Evolutionary conservation across 352 stramenopile species (phyloP).

Genomic region (Phytopythium delawarense): DNA sequence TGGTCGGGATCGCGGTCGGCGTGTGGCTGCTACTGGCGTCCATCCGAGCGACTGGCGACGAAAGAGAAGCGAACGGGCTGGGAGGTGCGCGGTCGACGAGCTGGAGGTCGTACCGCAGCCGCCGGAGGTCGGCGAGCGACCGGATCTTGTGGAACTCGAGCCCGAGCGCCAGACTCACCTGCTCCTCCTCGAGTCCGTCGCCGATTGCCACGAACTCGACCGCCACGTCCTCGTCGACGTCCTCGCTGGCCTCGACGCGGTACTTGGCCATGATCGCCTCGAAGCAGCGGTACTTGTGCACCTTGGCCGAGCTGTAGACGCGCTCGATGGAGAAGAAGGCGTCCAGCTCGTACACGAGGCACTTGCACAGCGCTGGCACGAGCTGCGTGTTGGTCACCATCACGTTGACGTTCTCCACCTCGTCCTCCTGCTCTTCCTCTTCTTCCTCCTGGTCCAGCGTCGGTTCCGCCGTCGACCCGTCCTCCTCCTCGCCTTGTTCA

Average conservation of each 20-base stretch:
- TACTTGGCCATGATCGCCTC: constrained; percentile 68
- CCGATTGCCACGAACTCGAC: constrained; percentile 76
- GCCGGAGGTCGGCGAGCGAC: constrained; percentile 55
- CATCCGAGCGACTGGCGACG: neutral
- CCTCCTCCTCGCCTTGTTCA: neutral
- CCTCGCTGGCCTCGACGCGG: neutral
- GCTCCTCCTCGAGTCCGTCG: constrained; percentile 74
- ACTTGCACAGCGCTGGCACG: constrained; percentile 78
- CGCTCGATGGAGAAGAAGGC: constrained; percentile 68
- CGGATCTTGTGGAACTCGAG: constrained; percentile 75
- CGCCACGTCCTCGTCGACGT: constrained; percentile 12
- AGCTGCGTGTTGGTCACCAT: constrained; percentile 83
- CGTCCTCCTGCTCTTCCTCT: constrained; percentile 17
- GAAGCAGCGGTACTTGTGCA: constrained; percentile 79
- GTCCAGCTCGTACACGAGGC: constrained; percentile 78
- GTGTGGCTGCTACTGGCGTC: neutral
- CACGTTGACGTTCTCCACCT: constrained; percentile 58
- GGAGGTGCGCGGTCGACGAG: constrained; percentile 18
- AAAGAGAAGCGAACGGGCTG: neutral
- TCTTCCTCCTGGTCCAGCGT: constrained; percentile 9
- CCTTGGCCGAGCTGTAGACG: constrained; percentile 73
- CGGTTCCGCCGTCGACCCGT: neutral
- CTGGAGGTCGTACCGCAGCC: constrained; percentile 55
- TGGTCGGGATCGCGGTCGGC: neutral
- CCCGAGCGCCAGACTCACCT: constrained; percentile 58